Percentiles rank a stretch among this genome's conserved stretches.
Evolutionary conservation across 140 eudicot genomes (phyloP).

Genomic region (Stevia rebaudiana): DNA sequence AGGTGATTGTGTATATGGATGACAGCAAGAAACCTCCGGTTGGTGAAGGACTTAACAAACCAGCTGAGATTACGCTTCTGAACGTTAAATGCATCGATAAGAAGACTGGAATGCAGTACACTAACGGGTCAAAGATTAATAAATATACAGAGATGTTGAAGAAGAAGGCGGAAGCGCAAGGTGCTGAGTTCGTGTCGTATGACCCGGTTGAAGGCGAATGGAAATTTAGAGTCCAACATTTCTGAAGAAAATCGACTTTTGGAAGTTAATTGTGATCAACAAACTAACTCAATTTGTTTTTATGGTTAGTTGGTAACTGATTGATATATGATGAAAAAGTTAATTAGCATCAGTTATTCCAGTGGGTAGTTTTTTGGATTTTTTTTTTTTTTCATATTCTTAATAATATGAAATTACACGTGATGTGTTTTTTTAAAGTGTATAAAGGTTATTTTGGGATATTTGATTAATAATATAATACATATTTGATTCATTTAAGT

Average conservation of each 20-base stretch:
- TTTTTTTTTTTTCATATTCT: no score
- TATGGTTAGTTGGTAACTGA: not conserved
- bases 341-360: no score
- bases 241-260: conserved; percentile 18
- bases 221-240: conserved; percentile 71
- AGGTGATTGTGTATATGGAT: conserved; percentile 58
- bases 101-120: conserved; percentile 43
- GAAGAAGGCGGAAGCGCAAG: conserved; percentile 44
- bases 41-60: conserved; percentile 70
- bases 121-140: conserved; percentile 39
- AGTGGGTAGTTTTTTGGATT: no score
- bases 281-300: not conserved
- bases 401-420: no score
- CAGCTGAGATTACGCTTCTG: conserved; percentile 66
- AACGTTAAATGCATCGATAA: conserved; percentile 59
- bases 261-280: not conserved
- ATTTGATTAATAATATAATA: no score
- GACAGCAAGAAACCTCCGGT: conserved; percentile 52
- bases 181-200: conserved; percentile 78
- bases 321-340: no score
- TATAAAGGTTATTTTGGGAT: no score
- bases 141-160: conserved; percentile 47
- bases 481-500: no score
- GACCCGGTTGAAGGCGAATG: conserved; percentile 63
- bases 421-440: no score